Evolutionary conservation across 1,139 yeast genomes (phyloP).

Genomic region (Waltiozyma sp.): DNA sequence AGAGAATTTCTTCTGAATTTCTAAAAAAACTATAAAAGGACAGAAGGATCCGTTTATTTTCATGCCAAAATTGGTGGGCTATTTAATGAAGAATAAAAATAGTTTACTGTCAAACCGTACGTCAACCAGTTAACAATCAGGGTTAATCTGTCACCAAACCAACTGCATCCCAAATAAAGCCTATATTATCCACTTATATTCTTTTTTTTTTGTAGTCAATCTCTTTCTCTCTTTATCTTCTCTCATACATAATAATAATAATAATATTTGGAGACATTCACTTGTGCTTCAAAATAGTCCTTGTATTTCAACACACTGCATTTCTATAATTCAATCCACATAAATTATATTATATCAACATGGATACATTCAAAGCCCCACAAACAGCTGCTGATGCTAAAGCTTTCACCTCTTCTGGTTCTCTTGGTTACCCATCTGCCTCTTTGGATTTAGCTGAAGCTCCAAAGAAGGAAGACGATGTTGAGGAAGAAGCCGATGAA

Average conservation of each 20-base stretch:
- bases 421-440: slow-evolving; percentile 19
- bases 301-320: neutral
- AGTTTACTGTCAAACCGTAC: too few relatives aligned
- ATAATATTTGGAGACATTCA: neutral
- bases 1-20: neutral
- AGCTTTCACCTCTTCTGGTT: slow-evolving; percentile 16
- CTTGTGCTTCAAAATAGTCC: neutral
- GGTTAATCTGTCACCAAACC: neutral
- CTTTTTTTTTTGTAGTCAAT: neutral
- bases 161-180: neutral
- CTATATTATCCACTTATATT: neutral
- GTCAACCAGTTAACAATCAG: neutral
- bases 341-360: slow-evolving; percentile 1
- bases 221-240: neutral
- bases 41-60: neutral
- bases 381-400: slow-evolving; percentile 20
- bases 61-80: neutral
- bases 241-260: neutral
- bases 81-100: too few relatives aligned
- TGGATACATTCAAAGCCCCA: slow-evolving; percentile 19
- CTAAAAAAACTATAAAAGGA: neutral
- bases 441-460: slow-evolving; percentile 15
- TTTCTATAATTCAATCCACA: neutral
- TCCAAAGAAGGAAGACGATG: slow-evolving; percentile 7
- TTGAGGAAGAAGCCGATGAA: slow-evolving; percentile 13